Evolutionary conservation across 2,329 filamentous ascomycete species (phyloP).

Genomic region (Stagonosporopsis rhizophila): DNA sequence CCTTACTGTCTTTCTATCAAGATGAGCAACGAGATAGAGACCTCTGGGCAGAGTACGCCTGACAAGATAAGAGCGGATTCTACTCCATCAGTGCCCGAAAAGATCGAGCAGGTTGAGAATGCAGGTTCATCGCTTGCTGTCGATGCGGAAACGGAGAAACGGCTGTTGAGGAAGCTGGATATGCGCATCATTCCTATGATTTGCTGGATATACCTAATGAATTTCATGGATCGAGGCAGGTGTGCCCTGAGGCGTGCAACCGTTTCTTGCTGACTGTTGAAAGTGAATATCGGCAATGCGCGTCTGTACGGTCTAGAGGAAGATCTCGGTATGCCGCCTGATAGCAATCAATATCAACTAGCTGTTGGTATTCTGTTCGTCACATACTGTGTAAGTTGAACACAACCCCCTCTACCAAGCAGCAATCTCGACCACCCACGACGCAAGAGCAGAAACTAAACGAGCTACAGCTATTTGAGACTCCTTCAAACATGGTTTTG

Average conservation of each 20-base stretch:
- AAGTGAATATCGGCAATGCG: slow-evolving; percentile 53
- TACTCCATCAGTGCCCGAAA: slow-evolving; percentile 21
- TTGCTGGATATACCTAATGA: slow-evolving; percentile 61
- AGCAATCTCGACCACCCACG: not conserved
- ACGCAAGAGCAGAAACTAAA: slow-evolving; percentile 28
- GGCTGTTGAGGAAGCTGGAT: slow-evolving; percentile 58
- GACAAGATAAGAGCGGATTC: slow-evolving; percentile 19
- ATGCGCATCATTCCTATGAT: slow-evolving; percentile 59
- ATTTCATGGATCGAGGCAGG: slow-evolving; percentile 56
- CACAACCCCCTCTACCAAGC: not conserved
- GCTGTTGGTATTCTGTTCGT: slow-evolving; percentile 35
- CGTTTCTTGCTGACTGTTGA: not conserved
- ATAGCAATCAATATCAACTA: slow-evolving; percentile 32
- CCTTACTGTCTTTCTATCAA: not conserved
- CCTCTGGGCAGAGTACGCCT: slow-evolving; percentile 1
- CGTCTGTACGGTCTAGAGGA: slow-evolving; percentile 26
- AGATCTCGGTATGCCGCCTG: slow-evolving; percentile 25
- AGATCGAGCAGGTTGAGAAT: slow-evolving; percentile 24
- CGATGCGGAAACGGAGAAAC: slow-evolving; percentile 56
- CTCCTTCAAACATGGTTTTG: slow-evolving; percentile 56
- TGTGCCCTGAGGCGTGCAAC: not conserved
- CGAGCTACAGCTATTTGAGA: slow-evolving; percentile 51
- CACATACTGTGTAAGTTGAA: slow-evolving; percentile 32
- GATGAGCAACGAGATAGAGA: slow-evolving; percentile 7
- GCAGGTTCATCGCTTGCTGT: slow-evolving; percentile 28